phyloP scores from a whole-genome alignment of 495 filamentous ascomycete species.

The Penicillium bovifimosum region DNA sequence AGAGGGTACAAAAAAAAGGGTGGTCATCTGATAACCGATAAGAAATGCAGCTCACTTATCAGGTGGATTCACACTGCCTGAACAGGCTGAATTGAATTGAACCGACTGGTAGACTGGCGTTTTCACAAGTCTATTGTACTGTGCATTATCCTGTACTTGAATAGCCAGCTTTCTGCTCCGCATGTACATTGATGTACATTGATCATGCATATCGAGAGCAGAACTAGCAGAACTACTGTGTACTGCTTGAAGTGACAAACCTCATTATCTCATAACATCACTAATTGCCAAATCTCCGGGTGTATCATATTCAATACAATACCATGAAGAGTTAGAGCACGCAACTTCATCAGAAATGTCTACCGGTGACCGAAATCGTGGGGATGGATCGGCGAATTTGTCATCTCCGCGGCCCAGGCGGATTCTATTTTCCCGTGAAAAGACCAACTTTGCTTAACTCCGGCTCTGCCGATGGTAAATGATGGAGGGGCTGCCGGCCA shows the following conservation, averaged over 20 bases:
- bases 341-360: constrained; percentile 14
- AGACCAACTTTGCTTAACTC: constrained; percentile 4
- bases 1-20: background rate
- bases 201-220: background rate
- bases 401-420: constrained; percentile 36
- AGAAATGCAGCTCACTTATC: background rate
- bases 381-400: constrained; percentile 41
- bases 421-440: constrained; percentile 41
- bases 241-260: background rate
- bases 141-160: too few relatives aligned
- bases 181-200: background rate
- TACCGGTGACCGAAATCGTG: constrained; percentile 36
- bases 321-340: constrained; percentile 1
- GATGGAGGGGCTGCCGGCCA: constrained; percentile 16
- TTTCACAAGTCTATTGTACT: too few relatives aligned
- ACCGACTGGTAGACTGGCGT: background rate
- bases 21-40: constrained; percentile 9
- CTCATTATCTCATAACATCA: constrained; percentile 6
- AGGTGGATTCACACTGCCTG: background rate
- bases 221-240: too few relatives aligned
- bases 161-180: constrained; percentile 7
- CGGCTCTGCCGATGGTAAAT: constrained; percentile 6
- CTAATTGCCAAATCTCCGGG: background rate
- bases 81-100: constrained; percentile 10
- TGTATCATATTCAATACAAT: background rate